These are phyloP conservation scores for Paraleonurus japonicus DNA, from an alignment of 257 asterid species.

Conservation along the genomic window DNA sequence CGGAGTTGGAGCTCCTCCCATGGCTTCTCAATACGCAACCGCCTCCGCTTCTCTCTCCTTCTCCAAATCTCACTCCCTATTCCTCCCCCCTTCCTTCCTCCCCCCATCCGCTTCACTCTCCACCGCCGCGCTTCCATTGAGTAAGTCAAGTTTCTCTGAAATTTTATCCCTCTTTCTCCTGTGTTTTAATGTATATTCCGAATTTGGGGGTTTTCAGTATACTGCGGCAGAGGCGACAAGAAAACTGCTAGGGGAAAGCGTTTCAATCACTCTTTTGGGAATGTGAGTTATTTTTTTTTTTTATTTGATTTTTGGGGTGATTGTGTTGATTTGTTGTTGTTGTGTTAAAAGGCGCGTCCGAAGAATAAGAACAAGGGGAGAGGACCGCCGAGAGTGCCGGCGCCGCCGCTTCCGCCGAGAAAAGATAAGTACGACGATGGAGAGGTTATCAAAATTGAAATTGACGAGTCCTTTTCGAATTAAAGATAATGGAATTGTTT, in stretches of 20 bases:
- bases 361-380: constrained; percentile 80
- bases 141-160: constrained; percentile 40
- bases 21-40: constrained; percentile 42
- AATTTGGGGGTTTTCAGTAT: constrained; percentile 41
- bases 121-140: constrained; percentile 44
- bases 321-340: background rate
- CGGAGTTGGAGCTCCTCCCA: constrained; percentile 63
- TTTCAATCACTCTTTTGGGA: constrained; percentile 91
- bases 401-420: constrained; percentile 88
- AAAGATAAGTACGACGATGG: constrained; percentile 89
- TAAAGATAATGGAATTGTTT: background rate
- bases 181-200: background rate
- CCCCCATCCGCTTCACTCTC: constrained; percentile 34
- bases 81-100: constrained; percentile 30
- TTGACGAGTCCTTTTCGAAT: constrained; percentile 52
- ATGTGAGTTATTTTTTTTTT: constrained; percentile 46
- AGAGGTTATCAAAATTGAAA: constrained; percentile 67
- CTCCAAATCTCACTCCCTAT: constrained; percentile 49
- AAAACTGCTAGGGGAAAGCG: constrained; percentile 97
- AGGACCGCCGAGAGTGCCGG: constrained; percentile 93
- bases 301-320: background rate
- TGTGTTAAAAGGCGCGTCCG: constrained; percentile 76
- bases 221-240: constrained; percentile 95
- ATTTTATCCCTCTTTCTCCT: background rate
- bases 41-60: constrained; percentile 40